Conservation (phyloP, 164 flowering plant genomes). For the Vitis cinerea region DNA sequence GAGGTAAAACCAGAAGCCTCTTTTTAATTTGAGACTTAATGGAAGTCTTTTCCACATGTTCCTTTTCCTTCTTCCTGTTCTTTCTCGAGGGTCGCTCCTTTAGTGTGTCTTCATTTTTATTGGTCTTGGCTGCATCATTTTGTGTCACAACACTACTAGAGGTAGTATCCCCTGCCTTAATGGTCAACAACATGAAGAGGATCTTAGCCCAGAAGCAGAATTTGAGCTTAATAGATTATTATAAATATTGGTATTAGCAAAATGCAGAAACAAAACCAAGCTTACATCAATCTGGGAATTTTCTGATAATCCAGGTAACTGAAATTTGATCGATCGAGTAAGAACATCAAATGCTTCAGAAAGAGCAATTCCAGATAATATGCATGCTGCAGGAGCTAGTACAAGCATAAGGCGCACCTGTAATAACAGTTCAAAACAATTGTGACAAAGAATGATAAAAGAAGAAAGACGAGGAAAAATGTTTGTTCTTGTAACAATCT, state of each 20-base stretch:
- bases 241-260: background rate
- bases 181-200: conserved; percentile 19
- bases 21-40: conserved; percentile 48
- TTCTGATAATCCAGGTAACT: conserved; percentile 41
- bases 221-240: background rate
- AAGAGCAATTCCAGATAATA: conserved; percentile 96
- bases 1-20: conserved; percentile 79
- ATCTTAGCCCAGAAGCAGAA: conserved; percentile 18
- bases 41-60: conserved; percentile 55
- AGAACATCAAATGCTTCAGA: conserved; percentile 90
- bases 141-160: conserved; percentile 30
- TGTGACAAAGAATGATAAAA: background rate
- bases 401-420: conserved; percentile 99
- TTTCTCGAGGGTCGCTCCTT: conserved; percentile 75
- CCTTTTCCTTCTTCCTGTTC: conserved; percentile 83
- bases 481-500: background rate
- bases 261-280: conserved; percentile 4
- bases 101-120: conserved; percentile 53
- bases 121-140: conserved; percentile 50
- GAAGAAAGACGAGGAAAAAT: background rate
- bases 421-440: conserved; percentile 12
- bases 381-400: conserved; percentile 99
- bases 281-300: conserved; percentile 50
- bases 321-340: conserved; percentile 84
- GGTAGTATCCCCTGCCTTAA: conserved; percentile 69